Conservation (phyloP, 768 basidiomycete species). For the Lactifluus volemus region DNA sequence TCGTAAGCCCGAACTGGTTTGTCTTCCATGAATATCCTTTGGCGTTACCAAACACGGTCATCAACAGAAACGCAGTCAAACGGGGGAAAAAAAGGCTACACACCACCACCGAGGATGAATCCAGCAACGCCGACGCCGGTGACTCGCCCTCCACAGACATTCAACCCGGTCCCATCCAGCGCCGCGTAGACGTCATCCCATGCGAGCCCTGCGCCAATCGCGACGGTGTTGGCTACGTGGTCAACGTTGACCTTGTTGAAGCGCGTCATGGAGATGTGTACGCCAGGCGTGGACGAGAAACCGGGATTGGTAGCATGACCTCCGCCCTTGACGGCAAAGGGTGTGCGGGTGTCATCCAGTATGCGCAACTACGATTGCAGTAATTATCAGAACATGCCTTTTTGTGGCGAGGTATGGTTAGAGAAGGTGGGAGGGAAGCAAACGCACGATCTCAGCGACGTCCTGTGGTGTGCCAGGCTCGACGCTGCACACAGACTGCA, state of each 20-base stretch:
- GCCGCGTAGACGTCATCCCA: slow-evolving; percentile 22
- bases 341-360: not conserved
- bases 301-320: slow-evolving; percentile 20
- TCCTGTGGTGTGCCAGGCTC: slow-evolving; percentile 17
- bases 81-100: not conserved
- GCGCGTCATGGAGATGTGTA: slow-evolving; percentile 22
- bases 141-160: slow-evolving; percentile 20
- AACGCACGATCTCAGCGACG: slow-evolving; percentile 14
- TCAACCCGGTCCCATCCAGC: slow-evolving; percentile 14
- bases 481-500: slow-evolving; percentile 14
- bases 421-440: too few relatives aligned
- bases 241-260: slow-evolving; percentile 13
- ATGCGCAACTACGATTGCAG: not conserved
- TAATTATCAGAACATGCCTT: too few relatives aligned
- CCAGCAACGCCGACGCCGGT: slow-evolving; percentile 21
- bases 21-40: not conserved
- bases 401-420: too few relatives aligned
- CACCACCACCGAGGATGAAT: slow-evolving; percentile 22
- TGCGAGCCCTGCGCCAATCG: slow-evolving; percentile 21
- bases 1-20: slow-evolving; percentile 19
- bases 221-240: not conserved
- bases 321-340: slow-evolving; percentile 20
- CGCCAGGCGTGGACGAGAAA: slow-evolving; percentile 23
- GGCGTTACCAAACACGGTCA: not conserved
- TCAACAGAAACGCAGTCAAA: not conserved